Evolutionary conservation across 2,329 filamentous ascomycete species (phyloP).

Genomic region (Pseudocercospora musae): DNA sequence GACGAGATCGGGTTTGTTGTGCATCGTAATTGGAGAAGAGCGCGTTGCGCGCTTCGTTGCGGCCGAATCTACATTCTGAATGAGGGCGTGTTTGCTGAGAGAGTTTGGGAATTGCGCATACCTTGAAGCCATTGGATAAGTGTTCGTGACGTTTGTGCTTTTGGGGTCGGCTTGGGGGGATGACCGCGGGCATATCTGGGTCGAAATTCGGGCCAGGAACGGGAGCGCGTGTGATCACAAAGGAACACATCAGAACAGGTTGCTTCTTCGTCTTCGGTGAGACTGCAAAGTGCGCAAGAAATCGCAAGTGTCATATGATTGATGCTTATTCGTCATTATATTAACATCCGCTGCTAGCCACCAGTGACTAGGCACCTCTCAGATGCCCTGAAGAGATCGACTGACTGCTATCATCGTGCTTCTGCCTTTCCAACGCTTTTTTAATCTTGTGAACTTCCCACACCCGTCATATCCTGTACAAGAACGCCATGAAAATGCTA

Average conservation of each 20-base stretch:
- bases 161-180: background rate
- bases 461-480: background rate
- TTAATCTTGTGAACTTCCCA: background rate
- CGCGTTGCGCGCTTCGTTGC: constrained; percentile 38
- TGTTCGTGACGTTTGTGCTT: background rate
- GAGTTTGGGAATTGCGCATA: background rate
- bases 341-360: constrained; percentile 3
- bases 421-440: background rate
- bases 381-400: background rate
- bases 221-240: background rate
- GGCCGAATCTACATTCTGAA: constrained; percentile 8
- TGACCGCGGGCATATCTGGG: background rate
- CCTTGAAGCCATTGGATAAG: constrained; percentile 4
- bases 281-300: background rate
- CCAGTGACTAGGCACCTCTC: background rate
- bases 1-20: constrained; percentile 30
- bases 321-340: constrained; percentile 3
- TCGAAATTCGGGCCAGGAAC: background rate
- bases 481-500: constrained; percentile 1
- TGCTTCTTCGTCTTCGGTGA: background rate
- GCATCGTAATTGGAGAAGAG: constrained; percentile 41
- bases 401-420: background rate
- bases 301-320: background rate
- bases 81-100: background rate
- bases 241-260: background rate